Evolutionary conservation across 805 yeast genomes (phyloP).

Genomic region (Danielia reshetovae): DNA sequence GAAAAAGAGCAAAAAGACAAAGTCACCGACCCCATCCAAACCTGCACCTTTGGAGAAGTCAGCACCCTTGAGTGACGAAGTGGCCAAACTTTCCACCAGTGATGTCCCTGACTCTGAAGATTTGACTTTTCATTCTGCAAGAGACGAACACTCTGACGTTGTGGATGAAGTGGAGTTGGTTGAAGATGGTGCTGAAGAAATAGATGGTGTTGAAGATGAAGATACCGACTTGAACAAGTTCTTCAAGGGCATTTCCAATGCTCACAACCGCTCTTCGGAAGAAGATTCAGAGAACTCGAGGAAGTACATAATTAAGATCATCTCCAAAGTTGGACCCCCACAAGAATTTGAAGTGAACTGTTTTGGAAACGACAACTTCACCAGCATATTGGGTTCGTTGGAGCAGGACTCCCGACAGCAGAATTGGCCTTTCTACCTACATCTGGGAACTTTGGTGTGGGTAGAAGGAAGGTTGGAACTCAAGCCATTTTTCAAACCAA

Average conservation of each 20-base stretch:
- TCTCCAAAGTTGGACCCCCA: constrained; percentile 21
- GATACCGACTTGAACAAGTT: constrained; percentile 12
- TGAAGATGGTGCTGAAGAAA: background rate
- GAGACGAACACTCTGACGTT: constrained; percentile 4
- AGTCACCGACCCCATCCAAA: constrained; percentile 1
- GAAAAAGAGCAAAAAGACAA: constrained; percentile 12
- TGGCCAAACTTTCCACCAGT: too few relatives aligned
- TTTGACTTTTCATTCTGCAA: constrained; percentile 7
- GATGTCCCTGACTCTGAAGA: constrained; percentile 1
- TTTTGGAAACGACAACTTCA: constrained; percentile 8
- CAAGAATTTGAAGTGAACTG: constrained; percentile 24
- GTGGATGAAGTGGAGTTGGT: background rate
- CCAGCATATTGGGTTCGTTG: constrained; percentile 5
- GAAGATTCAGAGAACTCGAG: constrained; percentile 25
- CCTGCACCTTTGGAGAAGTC: too few relatives aligned
- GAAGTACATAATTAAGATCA: constrained; percentile 25
- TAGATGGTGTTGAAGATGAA: constrained; percentile 4
- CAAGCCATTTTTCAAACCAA: constrained; percentile 36
- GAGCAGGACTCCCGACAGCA: constrained; percentile 7
- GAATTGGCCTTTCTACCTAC: constrained; percentile 6
- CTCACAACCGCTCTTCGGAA: constrained; percentile 18
- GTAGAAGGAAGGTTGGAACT: constrained; percentile 36
- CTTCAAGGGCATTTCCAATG: constrained; percentile 3
- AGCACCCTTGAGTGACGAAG: too few relatives aligned
- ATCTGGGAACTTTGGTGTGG: constrained; percentile 30